Evolutionary conservation across 2,329 filamentous ascomycete species (phyloP).

Genomic region (Cercospora berteroae): DNA sequence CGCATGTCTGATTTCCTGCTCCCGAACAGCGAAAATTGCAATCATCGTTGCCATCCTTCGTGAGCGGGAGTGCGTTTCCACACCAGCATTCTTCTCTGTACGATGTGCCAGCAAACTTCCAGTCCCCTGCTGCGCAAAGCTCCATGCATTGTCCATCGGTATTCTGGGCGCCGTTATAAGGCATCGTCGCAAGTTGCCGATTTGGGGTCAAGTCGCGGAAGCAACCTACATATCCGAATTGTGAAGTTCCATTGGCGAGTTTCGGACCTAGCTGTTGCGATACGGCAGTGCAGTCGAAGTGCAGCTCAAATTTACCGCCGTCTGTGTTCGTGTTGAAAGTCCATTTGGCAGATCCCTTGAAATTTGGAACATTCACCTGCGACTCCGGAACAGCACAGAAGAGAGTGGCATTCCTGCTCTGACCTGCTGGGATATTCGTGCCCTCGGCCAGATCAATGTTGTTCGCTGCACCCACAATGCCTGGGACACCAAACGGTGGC

Average conservation of each 20-base stretch:
- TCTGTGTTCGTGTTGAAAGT: constrained; percentile 34
- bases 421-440: constrained; percentile 9
- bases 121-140: constrained; percentile 34
- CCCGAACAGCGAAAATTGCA: constrained; percentile 28
- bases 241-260: constrained; percentile 9
- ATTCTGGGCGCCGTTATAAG: constrained; percentile 33
- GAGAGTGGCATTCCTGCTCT: constrained; percentile 11
- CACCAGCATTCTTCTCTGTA: constrained; percentile 32
- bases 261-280: constrained; percentile 10
- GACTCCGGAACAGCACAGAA: constrained; percentile 7
- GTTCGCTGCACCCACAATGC: constrained; percentile 11
- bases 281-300: constrained; percentile 3
- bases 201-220: constrained; percentile 34
- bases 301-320: constrained; percentile 37
- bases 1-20: constrained; percentile 34
- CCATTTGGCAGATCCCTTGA: constrained; percentile 2
- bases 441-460: constrained; percentile 15
- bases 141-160: constrained; percentile 37
- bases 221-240: constrained; percentile 31
- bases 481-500: constrained; percentile 11
- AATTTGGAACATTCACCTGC: constrained; percentile 5
- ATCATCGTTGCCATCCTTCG: constrained; percentile 18
- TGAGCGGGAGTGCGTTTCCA: constrained; percentile 17
- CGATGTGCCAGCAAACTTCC: constrained; percentile 41
- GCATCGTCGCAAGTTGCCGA: constrained; percentile 28